phyloP scores from a whole-genome alignment of 441 rosid genomes.

The Manihot esculenta region DNA sequence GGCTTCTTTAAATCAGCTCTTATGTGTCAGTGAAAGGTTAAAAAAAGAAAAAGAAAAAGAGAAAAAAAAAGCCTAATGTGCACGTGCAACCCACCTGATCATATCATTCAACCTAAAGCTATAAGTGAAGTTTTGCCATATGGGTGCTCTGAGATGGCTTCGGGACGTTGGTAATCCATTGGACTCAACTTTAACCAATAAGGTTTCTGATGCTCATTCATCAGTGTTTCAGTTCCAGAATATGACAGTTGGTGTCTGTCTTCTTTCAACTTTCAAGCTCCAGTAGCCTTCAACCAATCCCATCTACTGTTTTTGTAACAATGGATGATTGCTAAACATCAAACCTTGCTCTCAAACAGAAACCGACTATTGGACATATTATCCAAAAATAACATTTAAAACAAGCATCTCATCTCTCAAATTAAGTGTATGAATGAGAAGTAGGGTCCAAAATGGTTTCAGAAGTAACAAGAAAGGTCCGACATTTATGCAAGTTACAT shows the following conservation, averaged over 20 bases:
- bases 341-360: too few relatives aligned
- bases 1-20: background rate
- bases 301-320: background rate
- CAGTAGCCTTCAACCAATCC: background rate
- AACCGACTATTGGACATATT: too few relatives aligned
- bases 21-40: too few relatives aligned
- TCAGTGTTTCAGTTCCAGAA: background rate
- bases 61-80: background rate
- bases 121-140: background rate
- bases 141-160: background rate
- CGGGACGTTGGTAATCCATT: too few relatives aligned
- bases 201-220: background rate
- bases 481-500: too few relatives aligned
- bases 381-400: too few relatives aligned
- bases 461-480: too few relatives aligned
- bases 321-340: background rate
- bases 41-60: too few relatives aligned
- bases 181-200: background rate
- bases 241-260: background rate
- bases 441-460: too few relatives aligned
- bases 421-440: too few relatives aligned
- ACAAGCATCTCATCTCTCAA: too few relatives aligned
- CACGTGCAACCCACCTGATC: constrained; percentile 2
- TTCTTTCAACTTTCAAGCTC: background rate
- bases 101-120: background rate